Base-by-base conservation (phyloP, 768 basidiomycete species). In the Rhodotorula graminis region DNA sequence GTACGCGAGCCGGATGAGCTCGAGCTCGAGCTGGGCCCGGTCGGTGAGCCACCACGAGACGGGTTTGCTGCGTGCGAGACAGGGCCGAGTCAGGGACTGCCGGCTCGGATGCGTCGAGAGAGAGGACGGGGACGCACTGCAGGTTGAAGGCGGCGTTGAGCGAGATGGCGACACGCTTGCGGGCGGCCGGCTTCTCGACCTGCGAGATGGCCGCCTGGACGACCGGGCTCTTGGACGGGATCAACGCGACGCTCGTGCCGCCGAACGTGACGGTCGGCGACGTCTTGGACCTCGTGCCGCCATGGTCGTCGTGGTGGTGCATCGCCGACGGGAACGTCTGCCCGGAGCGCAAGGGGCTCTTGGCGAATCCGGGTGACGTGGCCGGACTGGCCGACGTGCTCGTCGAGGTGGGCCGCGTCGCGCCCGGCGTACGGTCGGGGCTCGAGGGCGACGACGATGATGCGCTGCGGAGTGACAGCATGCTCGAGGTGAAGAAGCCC, bases 1-100 rank as follows among this genome's bases (percentile, higher is more conserved):
- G 78, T 93, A 93, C 2, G 84, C 83, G 56, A 87, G 81, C 31
- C 92, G 83, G 33, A 76, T 58, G 11, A 72, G 61, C 79, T 93
- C 90, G 59, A 72, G 71, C 14, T 75, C 83, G 64, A 85, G 57
- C 21, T 68, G 59, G 12, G 71, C 66, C 44, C 71, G 71, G 18
- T 64, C 62, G 86, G 83, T 33, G 72, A 56, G 23, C 71, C 33
- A 82, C 71, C 31, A 75, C 80, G 55, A 63, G 37, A 58, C 40
- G 15, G 63, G 61, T 40, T 64, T 52, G 44, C 70, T 73, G 63
- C 44, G 49, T 2, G 40, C 33, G 52, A 7, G 59, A 44, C 25
- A 56, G 27, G 27, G n/a, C 49, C 61, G 53, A 14, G 49, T 25
- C 12, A 29, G 33, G 21, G 23, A 53, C 9, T 29, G n/a, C 12